These are phyloP conservation scores for Metschnikowia drakensbergensis DNA, from an alignment of 805 yeast species.

Conservation along the genomic window DNA sequence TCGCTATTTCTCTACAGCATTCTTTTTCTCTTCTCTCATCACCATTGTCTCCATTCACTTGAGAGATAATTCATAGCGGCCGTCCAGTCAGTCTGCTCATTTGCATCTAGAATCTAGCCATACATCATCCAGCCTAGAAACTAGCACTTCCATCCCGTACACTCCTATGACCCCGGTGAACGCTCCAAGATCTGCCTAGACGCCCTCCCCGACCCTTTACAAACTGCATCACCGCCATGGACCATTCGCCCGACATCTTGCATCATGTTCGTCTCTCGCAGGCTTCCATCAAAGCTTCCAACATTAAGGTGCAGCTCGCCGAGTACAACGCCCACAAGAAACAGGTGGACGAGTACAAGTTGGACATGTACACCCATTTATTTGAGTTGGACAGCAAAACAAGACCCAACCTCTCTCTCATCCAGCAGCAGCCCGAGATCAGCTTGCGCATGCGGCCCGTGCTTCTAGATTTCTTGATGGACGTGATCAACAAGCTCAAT, in stretches of 20 bases:
- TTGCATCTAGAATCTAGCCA: slow-evolving; percentile 2
- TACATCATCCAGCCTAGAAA: not conserved
- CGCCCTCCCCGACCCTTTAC: not conserved
- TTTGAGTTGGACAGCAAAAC: slow-evolving; percentile 21
- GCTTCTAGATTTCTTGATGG: slow-evolving; percentile 42
- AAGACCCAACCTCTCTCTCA: slow-evolving; percentile 25
- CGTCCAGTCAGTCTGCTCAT: not conserved
- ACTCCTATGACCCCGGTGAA: slow-evolving; percentile 3
- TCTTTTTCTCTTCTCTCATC: slow-evolving; percentile 1
- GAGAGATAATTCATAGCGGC: slow-evolving; percentile 3
- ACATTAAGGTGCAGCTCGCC: slow-evolving; percentile 39
- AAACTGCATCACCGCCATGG: slow-evolving; percentile 7
- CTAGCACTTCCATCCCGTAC: not conserved
- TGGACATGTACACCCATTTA: slow-evolving; percentile 39
- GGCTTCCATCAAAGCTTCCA: slow-evolving; percentile 34
- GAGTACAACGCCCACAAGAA: slow-evolving; percentile 46
- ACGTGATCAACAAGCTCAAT: slow-evolving; percentile 39
- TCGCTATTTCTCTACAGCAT: not conserved
- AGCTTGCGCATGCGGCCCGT: slow-evolving; percentile 43
- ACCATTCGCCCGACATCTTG: slow-evolving; percentile 15
- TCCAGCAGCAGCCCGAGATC: slow-evolving; percentile 46
- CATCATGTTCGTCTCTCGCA: slow-evolving; percentile 27
- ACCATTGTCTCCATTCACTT: slow-evolving; percentile 4
- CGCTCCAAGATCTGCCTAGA: not conserved
- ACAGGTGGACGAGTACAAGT: slow-evolving; percentile 43